Evolutionary conservation across 2,329 filamentous ascomycete genomes (phyloP).

Genomic region (Scedosporium boydii): DNA sequence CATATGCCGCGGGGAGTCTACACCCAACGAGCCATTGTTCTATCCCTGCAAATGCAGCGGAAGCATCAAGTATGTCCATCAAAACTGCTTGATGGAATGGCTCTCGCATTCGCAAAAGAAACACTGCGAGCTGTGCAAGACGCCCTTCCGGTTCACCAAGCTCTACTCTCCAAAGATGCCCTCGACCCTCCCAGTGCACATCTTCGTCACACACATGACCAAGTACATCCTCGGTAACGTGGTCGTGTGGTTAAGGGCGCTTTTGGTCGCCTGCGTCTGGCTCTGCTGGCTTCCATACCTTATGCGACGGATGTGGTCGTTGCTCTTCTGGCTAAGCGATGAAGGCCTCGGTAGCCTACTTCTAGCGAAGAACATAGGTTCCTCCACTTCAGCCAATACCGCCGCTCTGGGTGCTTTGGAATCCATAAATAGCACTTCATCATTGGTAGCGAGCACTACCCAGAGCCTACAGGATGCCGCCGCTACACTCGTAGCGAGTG

Average conservation of each 20-base stretch:
- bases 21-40: conserved; percentile 76
- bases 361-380: conserved; percentile 8
- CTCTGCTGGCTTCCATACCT: conserved; percentile 78
- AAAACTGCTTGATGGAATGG: conserved; percentile 98
- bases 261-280: conserved; percentile 80
- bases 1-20: conserved; percentile 88
- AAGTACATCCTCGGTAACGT: conserved; percentile 64
- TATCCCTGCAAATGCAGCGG: conserved; percentile 98
- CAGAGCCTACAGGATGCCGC: conserved; percentile 7
- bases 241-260: conserved; percentile 67
- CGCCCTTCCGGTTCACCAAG: conserved; percentile 95
- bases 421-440: conserved; percentile 20
- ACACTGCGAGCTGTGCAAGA: conserved; percentile 98
- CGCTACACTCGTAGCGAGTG: neutral
- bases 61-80: conserved; percentile 97
- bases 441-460: conserved; percentile 9
- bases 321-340: conserved; percentile 91
- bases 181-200: conserved; percentile 62
- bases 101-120: conserved; percentile 98
- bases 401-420: conserved; percentile 12
- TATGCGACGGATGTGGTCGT: conserved; percentile 86
- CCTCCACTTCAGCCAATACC: conserved; percentile 17
- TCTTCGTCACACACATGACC: conserved; percentile 72
- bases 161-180: conserved; percentile 95
- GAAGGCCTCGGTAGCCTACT: conserved; percentile 42